Base-by-base conservation (phyloP, 2,329 filamentous ascomycete genomes). In the Tolypocladium nubicola region DNA sequence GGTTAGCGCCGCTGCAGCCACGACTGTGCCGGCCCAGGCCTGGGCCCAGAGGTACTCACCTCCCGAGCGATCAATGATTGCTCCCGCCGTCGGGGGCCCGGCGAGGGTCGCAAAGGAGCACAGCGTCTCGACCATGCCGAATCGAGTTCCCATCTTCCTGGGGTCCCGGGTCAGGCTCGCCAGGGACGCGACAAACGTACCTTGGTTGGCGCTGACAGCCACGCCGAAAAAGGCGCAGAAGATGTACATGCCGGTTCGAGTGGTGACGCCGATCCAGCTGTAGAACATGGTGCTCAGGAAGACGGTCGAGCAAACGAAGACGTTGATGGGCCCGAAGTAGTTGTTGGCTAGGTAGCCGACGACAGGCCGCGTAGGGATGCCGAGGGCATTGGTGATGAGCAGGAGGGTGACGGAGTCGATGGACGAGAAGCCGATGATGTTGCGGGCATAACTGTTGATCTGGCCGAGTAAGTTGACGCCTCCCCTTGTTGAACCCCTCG, bases 341-440 rank as follows among this genome's bases (percentile, higher is more conserved):
- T 61, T 71, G 65, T 85, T 81, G 0, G 81, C 81, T 7, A 85
- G 63, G 59, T 75, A 76, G 14, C 77, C 78, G 0, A 79, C 76
- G 1, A 83, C 61, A 1, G 82, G 67, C 0, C 83, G 80, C n/a
- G 77, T 75, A 0, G 80, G 65, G 4, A 85, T 73, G 1, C 82
- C 82, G 19, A 83, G 70, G 10, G 75, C 80, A 60, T 85, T 84
- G 16, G 79, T 74, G 21, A 84, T 75, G 52, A 87, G 71, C 1
- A 86, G 73, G 2, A 86, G 70, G 33, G 76, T 76, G 59, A 84
- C 76, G 2, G 79, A 78, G 7, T 79, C 73, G 6, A 71, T 70
- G 39, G 79, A 76, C 19, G 75, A 72, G 57, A 83, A 73, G 52
- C 71, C 68, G 23, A 79, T 63, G 21, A 75, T 65, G 21, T 76